phyloP scores from a whole-genome alignment of 2,329 filamentous ascomycete species.

The Colletotrichum filicis region DNA sequence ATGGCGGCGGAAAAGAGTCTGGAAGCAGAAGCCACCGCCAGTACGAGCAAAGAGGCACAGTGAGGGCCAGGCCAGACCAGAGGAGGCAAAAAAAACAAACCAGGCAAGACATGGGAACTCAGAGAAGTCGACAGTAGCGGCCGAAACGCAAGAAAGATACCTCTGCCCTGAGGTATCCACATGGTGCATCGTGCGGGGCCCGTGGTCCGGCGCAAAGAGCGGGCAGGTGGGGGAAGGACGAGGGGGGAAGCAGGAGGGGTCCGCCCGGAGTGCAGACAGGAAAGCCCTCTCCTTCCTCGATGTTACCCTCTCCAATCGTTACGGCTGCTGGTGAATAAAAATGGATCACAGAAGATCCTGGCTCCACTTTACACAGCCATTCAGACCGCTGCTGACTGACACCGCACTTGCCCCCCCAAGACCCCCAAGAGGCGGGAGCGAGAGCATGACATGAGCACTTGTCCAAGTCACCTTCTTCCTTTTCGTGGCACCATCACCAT shows the following conservation, averaged over 20 bases:
- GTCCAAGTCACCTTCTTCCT: slow-evolving; percentile 21
- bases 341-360: slow-evolving; percentile 6
- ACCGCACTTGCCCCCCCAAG: slow-evolving; percentile 4
- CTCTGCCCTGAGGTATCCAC: slow-evolving; percentile 1
- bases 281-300: neutral
- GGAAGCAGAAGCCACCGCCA: slow-evolving; percentile 20
- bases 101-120: slow-evolving; percentile 3
- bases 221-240: slow-evolving; percentile 18
- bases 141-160: slow-evolving; percentile 4
- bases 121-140: slow-evolving; percentile 3
- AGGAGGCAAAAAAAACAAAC: neutral
- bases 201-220: slow-evolving; percentile 24
- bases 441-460: slow-evolving; percentile 31
- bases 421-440: neutral
- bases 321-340: neutral
- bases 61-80: neutral
- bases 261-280: slow-evolving; percentile 10
- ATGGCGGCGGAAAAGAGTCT: slow-evolving; percentile 9
- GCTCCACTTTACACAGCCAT: slow-evolving; percentile 10
- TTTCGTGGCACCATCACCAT: slow-evolving; percentile 21
- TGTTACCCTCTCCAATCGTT: slow-evolving; percentile 3
- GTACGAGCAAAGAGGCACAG: neutral
- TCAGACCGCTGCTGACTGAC: slow-evolving; percentile 30
- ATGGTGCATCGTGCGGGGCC: slow-evolving; percentile 19
- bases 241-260: neutral